These are phyloP conservation scores for Auriculariales sp. DNA, from an alignment of 768 basidiomycete genomes.

Conservation along the genomic window DNA sequence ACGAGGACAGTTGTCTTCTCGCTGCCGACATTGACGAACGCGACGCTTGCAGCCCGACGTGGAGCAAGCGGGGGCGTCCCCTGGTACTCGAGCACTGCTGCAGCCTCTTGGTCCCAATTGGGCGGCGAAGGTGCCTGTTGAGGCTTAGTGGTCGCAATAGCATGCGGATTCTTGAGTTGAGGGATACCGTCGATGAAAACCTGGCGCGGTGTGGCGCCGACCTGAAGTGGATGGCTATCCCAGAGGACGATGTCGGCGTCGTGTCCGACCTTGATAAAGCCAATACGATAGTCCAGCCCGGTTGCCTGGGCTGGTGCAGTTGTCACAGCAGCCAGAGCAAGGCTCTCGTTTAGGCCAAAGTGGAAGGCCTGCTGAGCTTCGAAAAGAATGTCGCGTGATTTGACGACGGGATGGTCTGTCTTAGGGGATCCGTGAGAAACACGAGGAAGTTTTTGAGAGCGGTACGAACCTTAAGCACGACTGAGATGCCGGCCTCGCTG, in stretches of 20 bases:
- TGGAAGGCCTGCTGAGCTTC: conserved; percentile 79
- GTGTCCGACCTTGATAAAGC: conserved; percentile 60
- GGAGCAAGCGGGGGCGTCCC: conserved; percentile 56
- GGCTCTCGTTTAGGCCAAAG: conserved; percentile 56
- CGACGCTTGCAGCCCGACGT: conserved; percentile 19
- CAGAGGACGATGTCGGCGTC: conserved; percentile 75
- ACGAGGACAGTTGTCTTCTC: conserved; percentile 7
- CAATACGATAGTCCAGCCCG: conserved; percentile 72
- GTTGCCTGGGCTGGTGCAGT: conserved; percentile 55
- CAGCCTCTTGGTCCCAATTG: conserved; percentile 45
- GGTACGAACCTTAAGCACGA: conserved; percentile 34
- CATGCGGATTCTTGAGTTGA: conserved; percentile 35
- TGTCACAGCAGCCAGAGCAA: conserved; percentile 64
- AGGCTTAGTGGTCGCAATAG: conserved; percentile 26
- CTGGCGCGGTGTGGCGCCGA: conserved; percentile 70
- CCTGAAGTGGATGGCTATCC: conserved; percentile 62
- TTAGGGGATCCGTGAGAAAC: conserved; percentile 10
- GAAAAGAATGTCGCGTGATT: conserved; percentile 63
- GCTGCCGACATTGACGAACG: conserved; percentile 40
- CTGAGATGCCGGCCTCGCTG: conserved; percentile 30
- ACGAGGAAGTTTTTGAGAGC: neutral
- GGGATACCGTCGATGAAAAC: conserved; percentile 76
- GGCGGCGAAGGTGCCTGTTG: conserved; percentile 44
- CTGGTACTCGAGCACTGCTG: conserved; percentile 39
- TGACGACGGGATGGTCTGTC: conserved; percentile 43